Evolutionary conservation across 2,329 filamentous ascomycete species (phyloP), one percentile per base, ranked within the genome.

Genomic region (Sporothrix luriei): DNA sequence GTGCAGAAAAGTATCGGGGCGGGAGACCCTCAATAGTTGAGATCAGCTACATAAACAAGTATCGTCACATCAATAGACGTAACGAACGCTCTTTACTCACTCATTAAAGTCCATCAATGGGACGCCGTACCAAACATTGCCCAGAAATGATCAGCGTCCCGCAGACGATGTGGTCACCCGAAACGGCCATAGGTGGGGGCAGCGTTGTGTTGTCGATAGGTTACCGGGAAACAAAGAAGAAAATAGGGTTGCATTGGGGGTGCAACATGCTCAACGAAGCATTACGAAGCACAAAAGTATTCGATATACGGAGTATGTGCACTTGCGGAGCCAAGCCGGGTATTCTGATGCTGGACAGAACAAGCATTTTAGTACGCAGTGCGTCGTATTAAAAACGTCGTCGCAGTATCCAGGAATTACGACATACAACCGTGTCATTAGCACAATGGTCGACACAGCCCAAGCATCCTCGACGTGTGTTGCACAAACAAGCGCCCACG

Each of bases 111-210:
- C n/a, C n/a, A n/a, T n/a, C 52, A 16, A 57, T n/a, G 19, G 11
- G 10, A n/a, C 26, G n/a, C 16, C 16, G 19, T 13, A 5, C 26
- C 33, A 33, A 55, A 19, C 26, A 55, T 55, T 26, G 54, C 4
- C 54, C 54, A n/a, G 10, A 26, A 38, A 57, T 38, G 54, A 57
- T 57, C 54, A 33, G n/a, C 54, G n/a, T 38, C 6, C 54, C 6
- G 19, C 54, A 33, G 33, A 33, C 33, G 54, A 57, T 57, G 19
- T n/a, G 54, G 29, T 38, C 29, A 57, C 54, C 54, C 16, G 38
- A 57, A 57, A 57, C 26, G 29, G 54, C 26, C 26, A 57, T 57
- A 16, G 16, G 54, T 57, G 54, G 54, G 54, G 54, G 54, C 52
- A 55, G 26, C 16, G 29, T 38, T 16, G 54, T 57, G 54, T 16